Evolutionary conservation across 352 stramenopile species (phyloP), one percentile per base, ranked within the genome.

Genomic region (Phytophthora colocasiae): DNA sequence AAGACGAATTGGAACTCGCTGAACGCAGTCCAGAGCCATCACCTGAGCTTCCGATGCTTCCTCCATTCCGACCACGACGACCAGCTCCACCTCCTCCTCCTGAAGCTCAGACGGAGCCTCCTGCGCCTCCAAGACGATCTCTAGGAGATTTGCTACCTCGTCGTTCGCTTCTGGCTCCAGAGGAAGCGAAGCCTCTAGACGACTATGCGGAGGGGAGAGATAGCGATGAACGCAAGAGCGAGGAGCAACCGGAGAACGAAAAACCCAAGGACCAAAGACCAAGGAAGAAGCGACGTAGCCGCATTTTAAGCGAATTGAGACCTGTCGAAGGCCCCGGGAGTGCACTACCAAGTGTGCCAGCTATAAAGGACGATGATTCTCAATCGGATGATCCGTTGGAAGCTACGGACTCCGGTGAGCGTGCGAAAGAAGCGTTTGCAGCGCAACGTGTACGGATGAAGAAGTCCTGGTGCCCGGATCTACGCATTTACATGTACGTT

Each of bases 401-500:
- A 50, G 60, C 65, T 1, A 26, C 39, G 3, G 65, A 73, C 53
- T 58, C 69, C 19, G 40, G 56, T 15, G 61, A 68, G 27, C 52
- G 76, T 58, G 69, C 69, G 44, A 57, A 74, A 44, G 67, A 81
- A 32, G 75, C 77, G n/a, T 90, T 90, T 29, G 74, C 81, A 12
- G 66, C 77, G 6, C 71, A 81, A 58, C 77, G 80, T 44, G 81
- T 90, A 11, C 71, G 78, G 24, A 68, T 85, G 56, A 67, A 78
- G 45, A 72, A 78, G 48, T 34, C 45, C 22, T 87, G 73, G 73
- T 52, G 61, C 27, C 52, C 69, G 1, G 81, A 90, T 62, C 58
- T 88, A 40, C 75, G 75, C 63, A 74, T 80, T 59, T 90, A 87
- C 81, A 90, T 88, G 78, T 86, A 73, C 43, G 75, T 76, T 63